phyloP scores from a whole-genome alignment of 2,329 filamentous ascomycete species.

The Fusarium sp. region DNA sequence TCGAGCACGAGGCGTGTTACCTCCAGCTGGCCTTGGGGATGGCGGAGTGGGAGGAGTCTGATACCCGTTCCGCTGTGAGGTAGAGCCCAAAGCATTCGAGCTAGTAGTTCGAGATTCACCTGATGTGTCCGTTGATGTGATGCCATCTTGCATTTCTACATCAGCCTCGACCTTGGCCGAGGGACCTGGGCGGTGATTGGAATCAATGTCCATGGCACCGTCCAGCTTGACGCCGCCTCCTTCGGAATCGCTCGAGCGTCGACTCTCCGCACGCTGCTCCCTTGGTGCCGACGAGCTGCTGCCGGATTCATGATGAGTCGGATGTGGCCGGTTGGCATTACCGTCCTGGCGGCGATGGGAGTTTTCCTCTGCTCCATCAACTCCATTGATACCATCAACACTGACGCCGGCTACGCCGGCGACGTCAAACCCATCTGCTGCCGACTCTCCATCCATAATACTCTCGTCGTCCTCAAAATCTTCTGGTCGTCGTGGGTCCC shows the following conservation, averaged over 20 bases:
- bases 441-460: slow-evolving; percentile 52
- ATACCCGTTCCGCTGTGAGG: slow-evolving; percentile 14
- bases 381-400: neutral
- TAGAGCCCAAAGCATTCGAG: slow-evolving; percentile 24
- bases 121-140: slow-evolving; percentile 8
- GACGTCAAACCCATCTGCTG: neutral
- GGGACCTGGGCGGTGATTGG: slow-evolving; percentile 47
- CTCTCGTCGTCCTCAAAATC: slow-evolving; percentile 62
- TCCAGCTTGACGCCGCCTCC: slow-evolving; percentile 64
- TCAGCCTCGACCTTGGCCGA: slow-evolving; percentile 58
- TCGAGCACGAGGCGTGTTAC: slow-evolving; percentile 7
- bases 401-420: neutral
- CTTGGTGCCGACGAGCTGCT: slow-evolving; percentile 1
- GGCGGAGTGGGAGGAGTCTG: slow-evolving; percentile 40
- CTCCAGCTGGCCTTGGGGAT: slow-evolving; percentile 16
- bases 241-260: slow-evolving; percentile 58
- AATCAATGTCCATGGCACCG: slow-evolving; percentile 60
- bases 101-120: slow-evolving; percentile 33
- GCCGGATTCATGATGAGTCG: slow-evolving; percentile 2
- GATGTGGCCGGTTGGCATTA: neutral
- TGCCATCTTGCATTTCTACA: slow-evolving; percentile 39
- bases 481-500: slow-evolving; percentile 76
- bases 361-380: slow-evolving; percentile 9
- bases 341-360: slow-evolving; percentile 5
- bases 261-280: slow-evolving; percentile 40